phyloP scores from a whole-genome alignment of 495 filamentous ascomycete species.

The Hypoxylon fuscum region DNA sequence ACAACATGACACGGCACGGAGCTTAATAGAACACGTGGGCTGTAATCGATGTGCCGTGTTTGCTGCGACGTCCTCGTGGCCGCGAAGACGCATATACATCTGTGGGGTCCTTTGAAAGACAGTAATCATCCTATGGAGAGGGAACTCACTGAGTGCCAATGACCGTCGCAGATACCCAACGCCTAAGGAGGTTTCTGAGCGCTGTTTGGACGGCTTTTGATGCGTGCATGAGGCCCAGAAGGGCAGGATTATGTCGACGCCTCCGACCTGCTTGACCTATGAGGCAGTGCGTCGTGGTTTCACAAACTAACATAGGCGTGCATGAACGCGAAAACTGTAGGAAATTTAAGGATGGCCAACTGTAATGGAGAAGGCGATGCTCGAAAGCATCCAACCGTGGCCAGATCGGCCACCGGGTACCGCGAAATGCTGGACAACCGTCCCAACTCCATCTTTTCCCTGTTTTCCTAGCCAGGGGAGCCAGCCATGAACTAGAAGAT shows the following conservation, averaged over 20 bases:
- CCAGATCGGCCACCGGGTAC: slow-evolving; percentile 35
- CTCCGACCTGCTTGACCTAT: slow-evolving; percentile 19
- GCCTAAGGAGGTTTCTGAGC: background rate
- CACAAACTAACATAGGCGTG: slow-evolving; percentile 23
- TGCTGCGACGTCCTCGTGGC: background rate
- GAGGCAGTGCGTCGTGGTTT: slow-evolving; percentile 22
- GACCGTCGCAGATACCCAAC: background rate
- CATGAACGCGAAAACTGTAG: slow-evolving; percentile 27
- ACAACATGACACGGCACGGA: slow-evolving; percentile 3
- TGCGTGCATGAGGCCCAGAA: background rate
- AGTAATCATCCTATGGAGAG: background rate
- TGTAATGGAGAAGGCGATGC: slow-evolving; percentile 33
- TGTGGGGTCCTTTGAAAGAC: background rate
- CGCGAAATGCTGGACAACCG: slow-evolving; percentile 34
- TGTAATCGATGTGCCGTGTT: background rate
- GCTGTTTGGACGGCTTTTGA: background rate
- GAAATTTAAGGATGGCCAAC: slow-evolving; percentile 36
- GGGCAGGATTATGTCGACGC: slow-evolving; percentile 10
- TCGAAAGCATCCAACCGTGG: slow-evolving; percentile 34
- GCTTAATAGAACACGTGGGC: slow-evolving; percentile 9
- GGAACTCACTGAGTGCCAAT: background rate
- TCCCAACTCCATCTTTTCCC: slow-evolving; percentile 21
- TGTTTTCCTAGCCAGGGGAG: slow-evolving; percentile 21
- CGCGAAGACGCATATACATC: background rate
- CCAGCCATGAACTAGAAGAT: background rate